Conservation (phyloP, 2,329 filamentous ascomycete species). For the Aspergillus ibericus region DNA sequence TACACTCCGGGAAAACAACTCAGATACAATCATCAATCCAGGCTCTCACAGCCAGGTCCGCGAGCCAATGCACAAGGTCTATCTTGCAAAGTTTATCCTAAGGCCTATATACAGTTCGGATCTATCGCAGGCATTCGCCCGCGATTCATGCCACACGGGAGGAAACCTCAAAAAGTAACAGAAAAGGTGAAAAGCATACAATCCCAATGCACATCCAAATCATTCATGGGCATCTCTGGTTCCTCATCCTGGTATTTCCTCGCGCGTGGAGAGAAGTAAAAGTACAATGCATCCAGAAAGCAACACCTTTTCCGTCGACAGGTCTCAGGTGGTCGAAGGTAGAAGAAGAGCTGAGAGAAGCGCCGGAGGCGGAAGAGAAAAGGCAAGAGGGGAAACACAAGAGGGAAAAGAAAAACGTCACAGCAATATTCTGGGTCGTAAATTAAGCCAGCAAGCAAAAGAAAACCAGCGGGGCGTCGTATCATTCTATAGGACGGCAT, state of each 20-base stretch:
- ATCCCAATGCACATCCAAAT: conserved; percentile 16
- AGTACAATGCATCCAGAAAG: conserved; percentile 25
- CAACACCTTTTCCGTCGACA: not conserved
- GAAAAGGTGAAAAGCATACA: conserved; percentile 11
- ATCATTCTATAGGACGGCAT: conserved; percentile 32
- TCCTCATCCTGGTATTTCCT: conserved; percentile 18
- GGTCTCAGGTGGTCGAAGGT: not conserved
- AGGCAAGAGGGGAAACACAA: conserved; percentile 14
- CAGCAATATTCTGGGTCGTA: conserved; percentile 27
- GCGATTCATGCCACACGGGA: conserved; percentile 13
- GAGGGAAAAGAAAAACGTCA: conserved; percentile 22
- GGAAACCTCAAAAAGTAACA: conserved; percentile 10
- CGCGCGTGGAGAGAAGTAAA: conserved; percentile 20
- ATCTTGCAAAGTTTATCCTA: conserved; percentile 20
- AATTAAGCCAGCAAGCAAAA: conserved; percentile 16
- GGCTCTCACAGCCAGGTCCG: not conserved
- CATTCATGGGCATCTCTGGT: conserved; percentile 19
- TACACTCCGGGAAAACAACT: not conserved
- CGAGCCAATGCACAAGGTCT: conserved; percentile 16
- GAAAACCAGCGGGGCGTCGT: conserved; percentile 8
- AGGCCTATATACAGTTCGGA: conserved; percentile 28
- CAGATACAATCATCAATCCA: not conserved
- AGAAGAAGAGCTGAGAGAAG: not conserved
- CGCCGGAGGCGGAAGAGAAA: conserved; percentile 7
- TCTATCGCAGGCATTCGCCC: conserved; percentile 18